Conservation (phyloP, 345 rosid species). For the Hibiscus syriacus region DNA sequence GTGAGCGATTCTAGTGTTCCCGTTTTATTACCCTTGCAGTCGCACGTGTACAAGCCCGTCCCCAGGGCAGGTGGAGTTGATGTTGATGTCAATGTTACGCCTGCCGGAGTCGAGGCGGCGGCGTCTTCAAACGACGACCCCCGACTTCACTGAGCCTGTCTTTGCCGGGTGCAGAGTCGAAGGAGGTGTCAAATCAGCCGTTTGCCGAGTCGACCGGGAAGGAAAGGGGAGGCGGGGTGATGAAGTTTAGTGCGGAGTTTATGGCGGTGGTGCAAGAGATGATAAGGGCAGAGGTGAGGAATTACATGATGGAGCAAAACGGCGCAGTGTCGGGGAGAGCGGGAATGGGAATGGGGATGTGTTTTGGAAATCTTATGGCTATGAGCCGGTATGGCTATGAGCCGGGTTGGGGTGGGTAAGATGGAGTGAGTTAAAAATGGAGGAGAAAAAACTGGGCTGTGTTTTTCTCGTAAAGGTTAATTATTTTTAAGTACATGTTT, state of each 20-base stretch:
- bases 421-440: too few relatives aligned
- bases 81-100: constrained; percentile 19
- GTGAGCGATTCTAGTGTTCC: constrained; percentile 58
- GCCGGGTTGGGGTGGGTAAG: constrained; percentile 47
- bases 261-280: too few relatives aligned
- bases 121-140: constrained; percentile 50
- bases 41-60: constrained; percentile 38
- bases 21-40: constrained; percentile 30
- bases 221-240: constrained; percentile 24
- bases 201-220: constrained; percentile 27
- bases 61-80: constrained; percentile 40
- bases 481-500: too few relatives aligned
- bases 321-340: constrained; percentile 26
- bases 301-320: constrained; percentile 52
- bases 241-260: too few relatives aligned
- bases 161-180: constrained; percentile 47
- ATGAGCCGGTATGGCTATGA: too few relatives aligned
- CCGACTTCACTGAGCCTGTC: constrained; percentile 61
- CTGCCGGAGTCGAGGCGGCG: constrained; percentile 24
- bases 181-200: constrained; percentile 29
- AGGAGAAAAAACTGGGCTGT: too few relatives aligned
- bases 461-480: too few relatives aligned
- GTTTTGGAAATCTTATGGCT: constrained; percentile 49
- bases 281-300: constrained; percentile 72
- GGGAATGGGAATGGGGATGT: constrained; percentile 48